A percentile compares a stretch with the other conserved stretches of the same genome.
These are phyloP conservation scores for Ceratocystis cubensis DNA, from an alignment of 2,329 filamentous ascomycete genomes.

Conservation along the genomic window DNA sequence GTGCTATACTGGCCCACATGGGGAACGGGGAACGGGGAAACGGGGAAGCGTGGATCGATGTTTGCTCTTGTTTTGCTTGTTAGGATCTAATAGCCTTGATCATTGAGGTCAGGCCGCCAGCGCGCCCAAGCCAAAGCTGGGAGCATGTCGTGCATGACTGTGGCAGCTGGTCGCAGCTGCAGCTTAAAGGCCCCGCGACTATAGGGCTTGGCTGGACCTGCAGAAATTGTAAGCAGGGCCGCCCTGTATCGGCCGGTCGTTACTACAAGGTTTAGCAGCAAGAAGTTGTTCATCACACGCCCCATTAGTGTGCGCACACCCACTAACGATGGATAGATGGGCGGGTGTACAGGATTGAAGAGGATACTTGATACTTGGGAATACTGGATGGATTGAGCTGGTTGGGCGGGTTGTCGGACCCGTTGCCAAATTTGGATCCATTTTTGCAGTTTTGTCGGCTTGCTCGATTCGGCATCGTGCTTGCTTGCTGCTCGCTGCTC, in stretches of 20 bases:
- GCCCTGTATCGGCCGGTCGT: constrained; percentile 4
- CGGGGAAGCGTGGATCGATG: background rate
- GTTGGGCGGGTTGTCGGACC: background rate
- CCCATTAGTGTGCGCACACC: background rate
- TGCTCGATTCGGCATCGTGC: background rate
- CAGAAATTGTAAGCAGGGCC: background rate
- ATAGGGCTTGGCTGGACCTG: constrained; percentile 2
- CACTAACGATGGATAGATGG: background rate
- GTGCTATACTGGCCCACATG: background rate
- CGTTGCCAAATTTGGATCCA: background rate
- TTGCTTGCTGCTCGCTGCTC: background rate
- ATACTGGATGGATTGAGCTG: background rate
- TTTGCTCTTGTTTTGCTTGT: background rate
- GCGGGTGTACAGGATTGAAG: background rate
- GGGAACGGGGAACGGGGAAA: background rate
- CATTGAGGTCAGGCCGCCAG: background rate
- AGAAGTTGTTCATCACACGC: background rate
- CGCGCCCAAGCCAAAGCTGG: background rate
- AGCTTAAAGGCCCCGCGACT: background rate
- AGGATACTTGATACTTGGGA: background rate
- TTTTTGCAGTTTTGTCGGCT: background rate
- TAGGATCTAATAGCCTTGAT: background rate
- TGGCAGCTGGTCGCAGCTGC: background rate
- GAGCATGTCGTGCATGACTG: background rate
- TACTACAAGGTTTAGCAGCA: background rate